These are phyloP conservation scores for Coemansia sp. DNA, from an alignment of 192 early-diverging fungal genomes.

Conservation along the genomic window DNA sequence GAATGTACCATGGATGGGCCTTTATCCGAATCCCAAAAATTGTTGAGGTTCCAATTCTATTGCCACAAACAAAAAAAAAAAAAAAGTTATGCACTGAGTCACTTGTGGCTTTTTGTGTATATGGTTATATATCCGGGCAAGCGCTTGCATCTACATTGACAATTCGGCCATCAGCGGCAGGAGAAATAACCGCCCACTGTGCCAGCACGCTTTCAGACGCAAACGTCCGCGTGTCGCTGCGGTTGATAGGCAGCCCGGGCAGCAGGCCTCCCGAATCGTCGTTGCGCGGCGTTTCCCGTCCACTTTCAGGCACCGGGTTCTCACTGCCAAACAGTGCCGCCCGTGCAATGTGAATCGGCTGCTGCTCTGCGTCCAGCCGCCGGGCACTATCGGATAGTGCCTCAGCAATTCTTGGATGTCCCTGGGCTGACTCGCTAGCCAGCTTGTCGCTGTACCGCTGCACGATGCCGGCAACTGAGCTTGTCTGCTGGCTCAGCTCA, in stretches of 20 bases:
- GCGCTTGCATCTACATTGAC: slow-evolving; percentile 9
- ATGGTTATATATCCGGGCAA: slow-evolving; percentile 1
- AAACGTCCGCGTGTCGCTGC: slow-evolving; percentile 26
- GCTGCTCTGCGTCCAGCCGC: slow-evolving; percentile 25
- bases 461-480: slow-evolving; percentile 21
- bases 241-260: slow-evolving; percentile 39
- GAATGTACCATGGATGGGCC: no score
- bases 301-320: slow-evolving; percentile 2
- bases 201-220: slow-evolving; percentile 46
- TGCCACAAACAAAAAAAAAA: no score
- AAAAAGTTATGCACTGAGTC: no score
- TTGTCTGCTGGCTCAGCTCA: slow-evolving; percentile 18
- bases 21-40: no score
- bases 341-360: slow-evolving; percentile 32
- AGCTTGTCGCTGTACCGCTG: slow-evolving; percentile 23
- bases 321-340: slow-evolving; percentile 29
- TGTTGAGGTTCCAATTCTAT: no score
- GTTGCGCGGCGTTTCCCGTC: slow-evolving; percentile 24
- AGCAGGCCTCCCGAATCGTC: slow-evolving; percentile 31
- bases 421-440: slow-evolving; percentile 15
- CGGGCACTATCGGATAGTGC: slow-evolving; percentile 31
- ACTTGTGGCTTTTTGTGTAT: background rate
- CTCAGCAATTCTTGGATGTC: slow-evolving; percentile 14
- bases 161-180: slow-evolving; percentile 58
- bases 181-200: slow-evolving; percentile 60